These are phyloP conservation scores for Phytophthora pinifolia DNA, from an alignment of 352 stramenopile genomes.

Conservation along the genomic window DNA sequence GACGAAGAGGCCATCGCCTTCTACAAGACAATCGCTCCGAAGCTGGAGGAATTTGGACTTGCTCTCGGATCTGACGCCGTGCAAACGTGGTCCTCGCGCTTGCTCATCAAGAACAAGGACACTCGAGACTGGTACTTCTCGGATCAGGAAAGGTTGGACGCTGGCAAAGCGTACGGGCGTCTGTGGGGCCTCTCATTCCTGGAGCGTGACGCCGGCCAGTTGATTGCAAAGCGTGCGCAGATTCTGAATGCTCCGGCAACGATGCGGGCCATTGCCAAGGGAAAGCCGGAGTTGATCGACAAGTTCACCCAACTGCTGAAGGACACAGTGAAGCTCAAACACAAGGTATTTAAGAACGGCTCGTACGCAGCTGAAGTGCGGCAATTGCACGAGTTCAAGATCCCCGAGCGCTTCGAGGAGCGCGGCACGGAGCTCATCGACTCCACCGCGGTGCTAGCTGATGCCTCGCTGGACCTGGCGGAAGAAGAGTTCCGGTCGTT, in stretches of 20 bases:
- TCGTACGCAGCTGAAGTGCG: slow-evolving; percentile 59
- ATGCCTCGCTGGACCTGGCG: slow-evolving; percentile 70
- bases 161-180: slow-evolving; percentile 71
- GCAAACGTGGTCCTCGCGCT: slow-evolving; percentile 80
- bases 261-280: slow-evolving; percentile 61
- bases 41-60: slow-evolving; percentile 70
- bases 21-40: slow-evolving; percentile 50
- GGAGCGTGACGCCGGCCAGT: slow-evolving; percentile 66
- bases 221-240: slow-evolving; percentile 74
- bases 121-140: slow-evolving; percentile 85
- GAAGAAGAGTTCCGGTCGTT: slow-evolving; percentile 78
- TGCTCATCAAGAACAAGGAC: slow-evolving; percentile 90
- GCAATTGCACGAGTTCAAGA: slow-evolving; percentile 48
- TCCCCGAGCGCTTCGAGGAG: slow-evolving; percentile 82
- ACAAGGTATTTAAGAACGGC: slow-evolving; percentile 87
- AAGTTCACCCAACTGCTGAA: slow-evolving; percentile 88
- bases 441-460: slow-evolving; percentile 51
- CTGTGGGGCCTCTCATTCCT: slow-evolving; percentile 84
- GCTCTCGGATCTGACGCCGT: slow-evolving; percentile 63
- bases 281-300: slow-evolving; percentile 83
- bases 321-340: slow-evolving; percentile 84
- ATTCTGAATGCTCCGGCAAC: slow-evolving; percentile 73
- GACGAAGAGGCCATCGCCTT: slow-evolving; percentile 78
- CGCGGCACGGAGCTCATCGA: slow-evolving; percentile 65
- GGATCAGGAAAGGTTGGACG: slow-evolving; percentile 77